Percentiles rank a stretch among this genome's conserved stretches.
These are phyloP conservation scores for Alnus glutinosa DNA, from an alignment of 306 rosid species.

Conservation along the genomic window DNA sequence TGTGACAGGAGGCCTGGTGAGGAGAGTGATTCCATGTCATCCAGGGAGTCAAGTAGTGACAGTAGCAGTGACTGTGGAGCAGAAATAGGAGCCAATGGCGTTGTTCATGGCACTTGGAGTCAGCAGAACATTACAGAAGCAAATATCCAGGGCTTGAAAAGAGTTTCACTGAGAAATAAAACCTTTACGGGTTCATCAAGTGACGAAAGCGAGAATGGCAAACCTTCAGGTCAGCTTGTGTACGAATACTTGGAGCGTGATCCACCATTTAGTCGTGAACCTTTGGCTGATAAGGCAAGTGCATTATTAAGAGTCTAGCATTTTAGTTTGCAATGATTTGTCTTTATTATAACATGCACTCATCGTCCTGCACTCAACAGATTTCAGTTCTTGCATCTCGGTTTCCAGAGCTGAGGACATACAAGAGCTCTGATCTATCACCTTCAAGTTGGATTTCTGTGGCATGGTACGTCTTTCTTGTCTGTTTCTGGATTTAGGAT, in stretches of 20 bases:
- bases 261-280: slow-evolving; percentile 78
- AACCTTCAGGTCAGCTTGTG: slow-evolving; percentile 63
- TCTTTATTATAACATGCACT: slow-evolving; percentile 29
- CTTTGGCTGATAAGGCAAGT: slow-evolving; percentile 86
- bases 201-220: slow-evolving; percentile 67
- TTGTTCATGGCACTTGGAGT: slow-evolving; percentile 40
- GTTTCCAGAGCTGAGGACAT: slow-evolving; percentile 76
- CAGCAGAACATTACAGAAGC: slow-evolving; percentile 43
- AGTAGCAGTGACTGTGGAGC: slow-evolving; percentile 64
- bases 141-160: slow-evolving; percentile 43
- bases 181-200: slow-evolving; percentile 58
- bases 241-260: slow-evolving; percentile 76
- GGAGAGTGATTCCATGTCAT: slow-evolving; percentile 81
- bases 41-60: slow-evolving; percentile 83
- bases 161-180: slow-evolving; percentile 44
- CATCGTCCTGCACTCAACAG: slow-evolving; percentile 45
- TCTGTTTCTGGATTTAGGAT: slow-evolving; percentile 5
- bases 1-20: slow-evolving; percentile 63
- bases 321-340: background rate
- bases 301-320: slow-evolving; percentile 13
- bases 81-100: slow-evolving; percentile 48
- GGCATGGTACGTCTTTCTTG: slow-evolving; percentile 62
- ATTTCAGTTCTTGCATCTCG: slow-evolving; percentile 62
- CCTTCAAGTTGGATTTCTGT: slow-evolving; percentile 92
- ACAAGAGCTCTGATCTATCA: slow-evolving; percentile 79